These are phyloP conservation scores for Candida montana DNA, from an alignment of 805 yeast genomes.

Conservation along the genomic window DNA sequence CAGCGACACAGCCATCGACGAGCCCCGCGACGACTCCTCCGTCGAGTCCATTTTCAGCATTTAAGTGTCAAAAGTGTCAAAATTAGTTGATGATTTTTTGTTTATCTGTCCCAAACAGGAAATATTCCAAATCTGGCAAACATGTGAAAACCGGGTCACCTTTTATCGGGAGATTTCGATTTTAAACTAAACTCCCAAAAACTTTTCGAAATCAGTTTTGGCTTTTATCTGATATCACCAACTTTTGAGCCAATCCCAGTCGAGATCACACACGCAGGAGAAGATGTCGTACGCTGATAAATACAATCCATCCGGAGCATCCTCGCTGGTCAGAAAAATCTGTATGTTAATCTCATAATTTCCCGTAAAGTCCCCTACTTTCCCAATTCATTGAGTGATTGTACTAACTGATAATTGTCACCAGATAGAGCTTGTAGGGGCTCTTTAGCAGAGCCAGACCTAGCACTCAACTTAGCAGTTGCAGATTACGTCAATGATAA, in stretches of 20 bases:
- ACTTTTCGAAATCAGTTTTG: not conserved
- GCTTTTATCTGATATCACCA: too few species aligned
- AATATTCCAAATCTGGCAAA: not conserved
- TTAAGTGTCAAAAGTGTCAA: not conserved
- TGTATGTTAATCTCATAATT: slow-evolving; percentile 18
- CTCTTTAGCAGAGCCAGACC: slow-evolving; percentile 76
- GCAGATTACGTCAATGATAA: slow-evolving; percentile 91
- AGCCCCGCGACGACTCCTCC: not conserved
- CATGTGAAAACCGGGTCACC: too few species aligned
- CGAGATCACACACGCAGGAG: too few species aligned
- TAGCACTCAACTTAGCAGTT: slow-evolving; percentile 82
- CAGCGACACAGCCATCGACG: not conserved
- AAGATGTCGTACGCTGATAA: slow-evolving; percentile 21
- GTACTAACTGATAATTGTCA: not conserved
- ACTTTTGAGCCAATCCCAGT: too few species aligned
- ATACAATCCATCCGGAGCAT: slow-evolving; percentile 18
- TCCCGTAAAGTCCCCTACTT: too few species aligned
- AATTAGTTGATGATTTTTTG: too few species aligned
- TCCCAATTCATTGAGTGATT: not conserved
- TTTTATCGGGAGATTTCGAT: slow-evolving; percentile 9
- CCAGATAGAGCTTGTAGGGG: slow-evolving; percentile 82
- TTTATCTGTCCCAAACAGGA: not conserved
- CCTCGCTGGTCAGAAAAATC: slow-evolving; percentile 37
- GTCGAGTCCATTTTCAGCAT: not conserved
- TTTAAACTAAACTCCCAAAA: not conserved